Percentiles rank a stretch among this genome's conserved stretches.
Conservation (phyloP, 2,329 filamentous ascomycete genomes). For the Teratosphaeriaceae sp. region DNA sequence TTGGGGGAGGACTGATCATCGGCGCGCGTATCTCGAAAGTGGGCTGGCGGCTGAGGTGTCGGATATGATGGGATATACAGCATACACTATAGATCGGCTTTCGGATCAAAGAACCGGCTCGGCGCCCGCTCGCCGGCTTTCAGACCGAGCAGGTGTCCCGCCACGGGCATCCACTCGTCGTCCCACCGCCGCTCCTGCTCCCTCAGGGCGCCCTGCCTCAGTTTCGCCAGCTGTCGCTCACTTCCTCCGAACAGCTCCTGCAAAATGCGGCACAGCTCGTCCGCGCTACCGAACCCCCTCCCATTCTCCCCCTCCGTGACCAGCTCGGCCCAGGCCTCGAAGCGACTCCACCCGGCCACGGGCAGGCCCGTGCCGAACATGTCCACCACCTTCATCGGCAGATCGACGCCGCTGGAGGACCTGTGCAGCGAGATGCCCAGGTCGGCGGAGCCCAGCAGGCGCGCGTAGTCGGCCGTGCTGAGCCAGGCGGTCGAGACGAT, state of each 20-base stretch:
- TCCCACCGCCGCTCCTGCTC: constrained; percentile 81
- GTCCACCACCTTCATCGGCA: constrained; percentile 99
- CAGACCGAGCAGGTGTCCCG: constrained; percentile 58
- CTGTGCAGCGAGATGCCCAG: constrained; percentile 87
- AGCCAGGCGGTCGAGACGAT: constrained; percentile 79
- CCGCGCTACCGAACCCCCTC: constrained; percentile 68
- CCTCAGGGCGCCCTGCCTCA: constrained; percentile 62
- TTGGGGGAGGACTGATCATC: constrained; percentile 21
- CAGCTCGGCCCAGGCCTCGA: constrained; percentile 86
- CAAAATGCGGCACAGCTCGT: constrained; percentile 59
- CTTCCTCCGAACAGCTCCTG: constrained; percentile 58
- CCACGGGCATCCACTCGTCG: constrained; percentile 83
- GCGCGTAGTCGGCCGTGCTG: constrained; percentile 74
- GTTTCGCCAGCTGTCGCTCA: constrained; percentile 66
- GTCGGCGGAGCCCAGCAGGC: constrained; percentile 75
- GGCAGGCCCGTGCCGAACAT: constrained; percentile 96
- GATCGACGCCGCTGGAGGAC: constrained; percentile 87
- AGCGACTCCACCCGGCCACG: constrained; percentile 77
- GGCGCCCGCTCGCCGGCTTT: neutral
- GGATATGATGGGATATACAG: constrained; percentile 10
- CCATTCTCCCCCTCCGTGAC: constrained; percentile 84
- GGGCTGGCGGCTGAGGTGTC: constrained; percentile 21
- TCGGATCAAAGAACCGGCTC: neutral
- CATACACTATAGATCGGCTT: too few species aligned
- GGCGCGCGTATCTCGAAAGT: constrained; percentile 24